Evolutionary conservation across 2,329 filamentous ascomycete genomes (phyloP).

Genomic region (Claviceps purpurea): DNA sequence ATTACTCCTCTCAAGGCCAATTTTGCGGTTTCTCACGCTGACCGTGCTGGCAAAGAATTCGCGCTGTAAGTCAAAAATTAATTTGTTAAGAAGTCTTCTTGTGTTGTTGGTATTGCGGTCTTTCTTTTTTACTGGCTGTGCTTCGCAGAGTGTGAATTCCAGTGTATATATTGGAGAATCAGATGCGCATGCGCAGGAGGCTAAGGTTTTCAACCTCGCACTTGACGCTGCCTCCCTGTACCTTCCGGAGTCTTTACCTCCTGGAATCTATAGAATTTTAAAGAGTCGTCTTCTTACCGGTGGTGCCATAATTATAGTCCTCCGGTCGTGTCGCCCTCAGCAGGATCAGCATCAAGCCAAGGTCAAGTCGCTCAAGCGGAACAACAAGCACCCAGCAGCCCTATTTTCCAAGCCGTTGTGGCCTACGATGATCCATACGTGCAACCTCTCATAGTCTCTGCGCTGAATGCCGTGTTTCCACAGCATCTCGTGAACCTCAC

Average conservation of each 20-base stretch:
- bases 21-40: conserved; percentile 54
- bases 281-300: conserved; percentile 19
- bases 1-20: conserved; percentile 86
- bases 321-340: conserved; percentile 4
- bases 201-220: conserved; percentile 12
- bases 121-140: conserved; percentile 1
- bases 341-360: conserved; percentile 10
- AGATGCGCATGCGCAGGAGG: background rate
- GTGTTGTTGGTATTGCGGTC: background rate
- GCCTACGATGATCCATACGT: conserved; percentile 84
- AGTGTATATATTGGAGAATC: conserved; percentile 8
- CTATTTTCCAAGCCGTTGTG: conserved; percentile 49
- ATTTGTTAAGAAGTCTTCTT: background rate
- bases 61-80: conserved; percentile 34
- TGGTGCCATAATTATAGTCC: conserved; percentile 12
- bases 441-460: conserved; percentile 66
- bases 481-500: conserved; percentile 41
- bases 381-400: background rate
- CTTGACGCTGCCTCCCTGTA: conserved; percentile 10
- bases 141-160: conserved; percentile 3
- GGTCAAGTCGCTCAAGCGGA: conserved; percentile 4
- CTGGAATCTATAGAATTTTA: conserved; percentile 15
- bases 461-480: conserved; percentile 52
- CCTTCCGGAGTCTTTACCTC: background rate
- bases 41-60: conserved; percentile 50